Conservation (phyloP, 495 filamentous ascomycete species). For the Aspergillus cristatus region DNA sequence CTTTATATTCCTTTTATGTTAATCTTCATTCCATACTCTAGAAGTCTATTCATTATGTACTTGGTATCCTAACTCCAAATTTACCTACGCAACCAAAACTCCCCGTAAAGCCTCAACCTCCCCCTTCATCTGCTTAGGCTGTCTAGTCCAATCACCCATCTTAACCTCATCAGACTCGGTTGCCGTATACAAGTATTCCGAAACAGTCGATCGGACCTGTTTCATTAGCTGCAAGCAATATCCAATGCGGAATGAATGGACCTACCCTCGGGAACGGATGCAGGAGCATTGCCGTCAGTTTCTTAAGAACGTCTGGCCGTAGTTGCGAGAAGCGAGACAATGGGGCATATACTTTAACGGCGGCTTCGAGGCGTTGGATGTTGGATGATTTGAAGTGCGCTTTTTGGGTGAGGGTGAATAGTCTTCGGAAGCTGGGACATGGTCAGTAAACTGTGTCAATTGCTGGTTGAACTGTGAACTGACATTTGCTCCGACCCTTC, state of each 20-base stretch:
- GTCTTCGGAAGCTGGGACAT: slow-evolving; percentile 37
- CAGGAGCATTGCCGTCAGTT: slow-evolving; percentile 48
- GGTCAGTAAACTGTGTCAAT: neutral
- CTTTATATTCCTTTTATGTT: slow-evolving; percentile 4
- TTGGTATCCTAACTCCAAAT: neutral
- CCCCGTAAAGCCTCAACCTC: slow-evolving; percentile 24
- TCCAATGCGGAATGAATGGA: neutral
- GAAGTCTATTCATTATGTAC: no score
- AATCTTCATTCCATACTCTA: slow-evolving; percentile 20
- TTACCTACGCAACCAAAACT: slow-evolving; percentile 4
- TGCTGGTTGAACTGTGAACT: neutral
- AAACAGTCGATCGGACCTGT: slow-evolving; percentile 28
- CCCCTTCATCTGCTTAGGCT: slow-evolving; percentile 29
- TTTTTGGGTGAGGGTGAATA: slow-evolving; percentile 65
- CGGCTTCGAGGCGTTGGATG: slow-evolving; percentile 68
- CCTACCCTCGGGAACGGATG: slow-evolving; percentile 57
- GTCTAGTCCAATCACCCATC: slow-evolving; percentile 33
- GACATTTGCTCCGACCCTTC: slow-evolving; percentile 15
- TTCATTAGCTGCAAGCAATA: slow-evolving; percentile 1
- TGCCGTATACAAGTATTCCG: slow-evolving; percentile 32
- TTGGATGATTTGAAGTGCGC: slow-evolving; percentile 74
- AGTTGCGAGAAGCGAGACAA: slow-evolving; percentile 38
- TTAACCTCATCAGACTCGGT: slow-evolving; percentile 24
- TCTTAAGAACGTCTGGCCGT: slow-evolving; percentile 38
- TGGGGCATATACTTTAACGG: slow-evolving; percentile 65